Evolutionary conservation across 2,329 filamentous ascomycete genomes (phyloP).

Genomic region (Aspergillus pseudonomiae): DNA sequence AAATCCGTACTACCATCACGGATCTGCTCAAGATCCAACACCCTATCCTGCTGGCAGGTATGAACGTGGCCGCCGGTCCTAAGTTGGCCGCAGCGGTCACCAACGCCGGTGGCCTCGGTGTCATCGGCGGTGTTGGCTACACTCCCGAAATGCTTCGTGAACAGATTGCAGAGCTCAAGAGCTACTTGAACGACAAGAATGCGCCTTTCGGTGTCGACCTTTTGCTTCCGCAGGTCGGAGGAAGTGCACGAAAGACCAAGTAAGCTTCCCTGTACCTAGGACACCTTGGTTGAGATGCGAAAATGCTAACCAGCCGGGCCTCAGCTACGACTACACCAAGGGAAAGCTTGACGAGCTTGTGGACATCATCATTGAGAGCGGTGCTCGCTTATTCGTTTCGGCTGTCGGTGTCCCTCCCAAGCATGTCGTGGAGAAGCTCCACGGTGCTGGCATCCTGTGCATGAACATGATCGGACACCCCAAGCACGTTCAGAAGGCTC

Average conservation of each 20-base stretch:
- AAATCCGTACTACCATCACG: conserved; percentile 87
- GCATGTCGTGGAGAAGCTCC: conserved; percentile 84
- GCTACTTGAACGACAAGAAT: conserved; percentile 25
- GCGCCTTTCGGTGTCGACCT: conserved; percentile 46
- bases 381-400: conserved; percentile 91
- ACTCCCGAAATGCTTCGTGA: conserved; percentile 96
- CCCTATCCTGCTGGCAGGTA: conserved; percentile 91
- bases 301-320: conserved; percentile 18
- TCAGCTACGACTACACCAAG: conserved; percentile 98
- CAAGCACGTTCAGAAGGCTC: conserved; percentile 96
- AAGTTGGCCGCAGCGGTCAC: conserved; percentile 96
- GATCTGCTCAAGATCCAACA: conserved; percentile 98
- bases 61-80: conserved; percentile 98
- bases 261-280: conserved; percentile 38
- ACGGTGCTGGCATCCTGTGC: conserved; percentile 84
- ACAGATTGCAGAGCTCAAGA: conserved; percentile 92
- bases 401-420: conserved; percentile 93
- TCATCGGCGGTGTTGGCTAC: conserved; percentile 89
- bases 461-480: conserved; percentile 99
- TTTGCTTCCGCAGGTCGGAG: conserved; percentile 90
- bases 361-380: conserved; percentile 89
- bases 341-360: conserved; percentile 91
- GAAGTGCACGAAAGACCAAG: conserved; percentile 94
- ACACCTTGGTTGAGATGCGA: conserved; percentile 3
- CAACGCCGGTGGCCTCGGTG: conserved; percentile 93